A percentile compares a stretch with the other conserved stretches of the same genome.
phyloP scores from a whole-genome alignment of 805 yeast genomes.

The Pichia deserticola region DNA sequence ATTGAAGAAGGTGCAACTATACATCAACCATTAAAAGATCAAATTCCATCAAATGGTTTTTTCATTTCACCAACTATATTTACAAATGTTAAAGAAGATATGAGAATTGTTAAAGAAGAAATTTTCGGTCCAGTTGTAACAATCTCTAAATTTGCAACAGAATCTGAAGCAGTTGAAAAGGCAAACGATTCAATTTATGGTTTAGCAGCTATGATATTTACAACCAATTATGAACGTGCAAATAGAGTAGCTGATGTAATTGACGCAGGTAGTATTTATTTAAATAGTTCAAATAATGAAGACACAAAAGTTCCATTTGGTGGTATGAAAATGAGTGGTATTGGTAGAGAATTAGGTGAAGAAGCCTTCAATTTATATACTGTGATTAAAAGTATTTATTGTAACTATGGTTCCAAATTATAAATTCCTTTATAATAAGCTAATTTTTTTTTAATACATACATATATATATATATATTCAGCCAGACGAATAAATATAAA shows the following conservation, averaged over 20 bases:
- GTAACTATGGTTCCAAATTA: slow-evolving; percentile 37
- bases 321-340: slow-evolving; percentile 71
- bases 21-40: slow-evolving; percentile 34
- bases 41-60: slow-evolving; percentile 45
- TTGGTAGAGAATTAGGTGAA: slow-evolving; percentile 76
- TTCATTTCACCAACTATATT: slow-evolving; percentile 73
- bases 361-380: slow-evolving; percentile 66
- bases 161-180: slow-evolving; percentile 57
- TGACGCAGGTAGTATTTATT: slow-evolving; percentile 63
- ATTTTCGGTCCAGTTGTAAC: slow-evolving; percentile 85
- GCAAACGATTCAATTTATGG: slow-evolving; percentile 77
- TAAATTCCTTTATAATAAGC: slow-evolving; percentile 1
- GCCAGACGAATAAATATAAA: too few species aligned
- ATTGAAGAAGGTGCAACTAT: slow-evolving; percentile 42
- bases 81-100: slow-evolving; percentile 56
- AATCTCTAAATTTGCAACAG: slow-evolving; percentile 55
- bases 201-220: slow-evolving; percentile 75
- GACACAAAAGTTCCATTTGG: slow-evolving; percentile 69
- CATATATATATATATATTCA: too few species aligned
- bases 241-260: slow-evolving; percentile 40
- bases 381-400: slow-evolving; percentile 63
- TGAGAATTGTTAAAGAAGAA: slow-evolving; percentile 69
- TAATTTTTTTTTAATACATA: too few species aligned
- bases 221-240: slow-evolving; percentile 58
- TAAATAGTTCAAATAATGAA: slow-evolving; percentile 62